These are phyloP conservation scores for Fraxinus greggii DNA, from an alignment of 305 asterid genomes.

Conservation along the genomic window DNA sequence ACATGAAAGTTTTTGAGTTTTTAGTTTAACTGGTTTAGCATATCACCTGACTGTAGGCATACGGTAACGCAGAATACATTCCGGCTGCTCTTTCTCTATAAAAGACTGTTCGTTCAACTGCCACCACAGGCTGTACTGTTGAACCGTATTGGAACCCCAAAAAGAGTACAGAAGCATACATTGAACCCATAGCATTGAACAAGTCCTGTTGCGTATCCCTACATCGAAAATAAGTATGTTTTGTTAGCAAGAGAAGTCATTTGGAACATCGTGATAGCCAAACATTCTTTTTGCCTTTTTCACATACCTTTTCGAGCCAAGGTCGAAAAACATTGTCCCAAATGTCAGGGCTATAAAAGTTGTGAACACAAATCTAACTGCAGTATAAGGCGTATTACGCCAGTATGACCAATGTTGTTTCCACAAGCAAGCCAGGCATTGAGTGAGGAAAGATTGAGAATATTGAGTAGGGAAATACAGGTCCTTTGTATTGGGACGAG, in stretches of 20 bases:
- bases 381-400: slow-evolving; percentile 58
- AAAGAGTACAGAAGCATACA: slow-evolving; percentile 50
- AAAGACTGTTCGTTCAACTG: slow-evolving; percentile 58
- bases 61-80: slow-evolving; percentile 65
- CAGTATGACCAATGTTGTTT: slow-evolving; percentile 63
- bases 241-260: not conserved
- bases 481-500: slow-evolving; percentile 51
- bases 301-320: slow-evolving; percentile 51
- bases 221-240: not conserved
- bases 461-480: slow-evolving; percentile 40
- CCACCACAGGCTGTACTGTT: slow-evolving; percentile 58
- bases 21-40: not conserved
- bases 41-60: slow-evolving; percentile 56
- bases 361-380: slow-evolving; percentile 57
- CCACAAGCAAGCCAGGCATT: slow-evolving; percentile 62
- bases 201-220: slow-evolving; percentile 46
- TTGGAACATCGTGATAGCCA: not conserved
- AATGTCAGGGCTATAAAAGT: slow-evolving; percentile 48
- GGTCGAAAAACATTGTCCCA: slow-evolving; percentile 62
- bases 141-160: slow-evolving; percentile 56
- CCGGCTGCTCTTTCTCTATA: slow-evolving; percentile 70
- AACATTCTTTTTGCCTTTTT: not conserved
- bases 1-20: not conserved
- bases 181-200: slow-evolving; percentile 55
- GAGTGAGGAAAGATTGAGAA: slow-evolving; percentile 47